phyloP scores from a whole-genome alignment of 1,284 basidiomycete genomes.

The Lentinus polychrous region DNA sequence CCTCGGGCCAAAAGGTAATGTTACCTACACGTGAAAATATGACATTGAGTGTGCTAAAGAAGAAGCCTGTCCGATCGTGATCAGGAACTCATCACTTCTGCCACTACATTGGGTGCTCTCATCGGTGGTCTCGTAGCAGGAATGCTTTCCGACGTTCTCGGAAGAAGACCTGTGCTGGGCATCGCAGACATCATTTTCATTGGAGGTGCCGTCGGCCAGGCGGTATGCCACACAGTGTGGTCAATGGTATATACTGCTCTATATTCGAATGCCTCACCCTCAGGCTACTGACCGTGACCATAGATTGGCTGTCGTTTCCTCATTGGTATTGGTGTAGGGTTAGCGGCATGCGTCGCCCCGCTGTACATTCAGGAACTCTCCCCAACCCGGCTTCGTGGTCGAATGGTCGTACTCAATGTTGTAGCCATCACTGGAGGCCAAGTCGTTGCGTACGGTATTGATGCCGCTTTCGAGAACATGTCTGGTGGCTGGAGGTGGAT shows the following conservation, averaged over 20 bases:
- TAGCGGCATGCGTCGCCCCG: conserved; percentile 76
- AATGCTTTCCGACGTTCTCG: conserved; percentile 67
- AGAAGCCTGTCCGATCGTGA: background rate
- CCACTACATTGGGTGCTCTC: conserved; percentile 76
- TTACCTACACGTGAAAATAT: background rate
- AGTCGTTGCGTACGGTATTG: conserved; percentile 73
- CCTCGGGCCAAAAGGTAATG: conserved; percentile 58
- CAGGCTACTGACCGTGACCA: background rate
- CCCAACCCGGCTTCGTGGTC: conserved; percentile 67
- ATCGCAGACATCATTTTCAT: conserved; percentile 75
- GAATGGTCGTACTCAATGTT: conserved; percentile 67
- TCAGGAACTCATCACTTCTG: conserved; percentile 75
- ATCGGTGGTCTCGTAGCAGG: conserved; percentile 69
- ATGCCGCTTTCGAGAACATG: conserved; percentile 62
- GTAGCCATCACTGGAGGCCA: conserved; percentile 68
- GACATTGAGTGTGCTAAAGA: conserved; percentile 1
- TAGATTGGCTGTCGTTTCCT: conserved; percentile 72
- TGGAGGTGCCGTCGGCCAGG: conserved; percentile 63
- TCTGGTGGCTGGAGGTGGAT: conserved; percentile 77
- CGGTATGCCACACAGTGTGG: conserved; percentile 61
- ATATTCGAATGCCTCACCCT: background rate
- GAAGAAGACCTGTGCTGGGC: conserved; percentile 59
- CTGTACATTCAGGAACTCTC: conserved; percentile 83
- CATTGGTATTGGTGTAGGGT: conserved; percentile 62
- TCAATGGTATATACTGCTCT: conserved; percentile 48